Conservation (phyloP, 495 filamentous ascomycete species). For the Aspergillus diversus region DNA sequence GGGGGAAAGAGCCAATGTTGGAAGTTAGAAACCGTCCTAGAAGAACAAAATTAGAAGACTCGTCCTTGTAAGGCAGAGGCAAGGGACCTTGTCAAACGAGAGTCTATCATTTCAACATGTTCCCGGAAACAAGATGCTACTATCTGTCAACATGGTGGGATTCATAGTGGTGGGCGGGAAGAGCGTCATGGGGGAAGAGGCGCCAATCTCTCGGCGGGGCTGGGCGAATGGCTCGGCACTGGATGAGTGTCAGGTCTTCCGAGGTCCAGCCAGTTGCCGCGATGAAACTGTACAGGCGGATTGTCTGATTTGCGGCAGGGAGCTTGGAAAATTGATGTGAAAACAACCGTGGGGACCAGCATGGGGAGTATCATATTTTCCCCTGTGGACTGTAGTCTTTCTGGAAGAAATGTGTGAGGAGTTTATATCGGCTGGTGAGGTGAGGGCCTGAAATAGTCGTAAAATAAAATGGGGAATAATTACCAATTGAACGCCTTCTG, state of each 20-base stretch:
- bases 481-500: background rate
- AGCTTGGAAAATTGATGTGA: background rate
- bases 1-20: too few species aligned
- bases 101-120: too few species aligned
- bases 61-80: too few species aligned
- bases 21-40: too few species aligned
- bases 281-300: background rate
- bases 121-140: too few species aligned
- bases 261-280: background rate
- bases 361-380: background rate
- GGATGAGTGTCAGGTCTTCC: conserved; percentile 10
- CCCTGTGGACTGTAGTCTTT: background rate
- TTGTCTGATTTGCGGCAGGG: background rate
- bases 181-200: conserved; percentile 10
- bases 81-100: too few species aligned
- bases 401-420: background rate
- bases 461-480: background rate
- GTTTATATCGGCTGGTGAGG: too few species aligned
- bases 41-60: too few species aligned
- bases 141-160: background rate
- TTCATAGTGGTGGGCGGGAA: background rate
- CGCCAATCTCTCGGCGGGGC: conserved; percentile 45
- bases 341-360: background rate
- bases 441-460: background rate
- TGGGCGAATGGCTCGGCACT: conserved; percentile 28